Evolutionary conservation across 2,329 filamentous ascomycete genomes (phyloP), one percentile per base, ranked within the genome.

Genomic region (Orbilia brochopaga): DNA sequence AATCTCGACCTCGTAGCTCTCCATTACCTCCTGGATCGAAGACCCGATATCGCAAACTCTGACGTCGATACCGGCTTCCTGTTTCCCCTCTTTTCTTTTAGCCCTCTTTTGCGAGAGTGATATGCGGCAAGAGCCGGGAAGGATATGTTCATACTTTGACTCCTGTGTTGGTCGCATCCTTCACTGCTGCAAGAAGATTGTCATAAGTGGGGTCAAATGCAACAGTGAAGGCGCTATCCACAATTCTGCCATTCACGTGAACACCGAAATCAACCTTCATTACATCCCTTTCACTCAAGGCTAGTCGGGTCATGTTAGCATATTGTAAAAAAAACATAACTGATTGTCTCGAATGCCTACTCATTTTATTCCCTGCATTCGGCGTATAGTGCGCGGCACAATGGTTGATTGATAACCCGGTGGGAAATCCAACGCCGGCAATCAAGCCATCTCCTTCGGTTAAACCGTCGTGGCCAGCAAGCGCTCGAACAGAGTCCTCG

Each of bases 11-110:
- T 96, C 91, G 80, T 93, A 94, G 80, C 90, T 92, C 81, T 96
- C 92, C 91, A 96, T 96, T 27, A 89, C 86, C 80, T 96, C 91
- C 80, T 96, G 92, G 76, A 96, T 93, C 17, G 86, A 84, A 8
- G 86, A 89, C 70, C 92, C 90, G 74, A 96, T 90, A 77, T 96
- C 91, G 74, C 89, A 88, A 76, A 97, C 88, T 63, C 92, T 88
- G 52, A 91, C 92, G 78, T 97, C 92, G 77, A 97, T 96, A 77
- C 92, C 92, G 4, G 92, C 92, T 82, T 95, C 90, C 83, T 87
- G 17, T 32, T 32, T 32, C 4, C 8, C 27, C 27, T 4, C 27
- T 32, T n/a, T n/a, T 32, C 27, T 32, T 3, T 32, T 32, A 32
- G 27, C 27, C 27, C 27, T 32, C 3, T 32, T 32, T n/a, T n/a